Base-by-base conservation (phyloP, 352 stramenopile species). In the Globisporangium emineosum region DNA sequence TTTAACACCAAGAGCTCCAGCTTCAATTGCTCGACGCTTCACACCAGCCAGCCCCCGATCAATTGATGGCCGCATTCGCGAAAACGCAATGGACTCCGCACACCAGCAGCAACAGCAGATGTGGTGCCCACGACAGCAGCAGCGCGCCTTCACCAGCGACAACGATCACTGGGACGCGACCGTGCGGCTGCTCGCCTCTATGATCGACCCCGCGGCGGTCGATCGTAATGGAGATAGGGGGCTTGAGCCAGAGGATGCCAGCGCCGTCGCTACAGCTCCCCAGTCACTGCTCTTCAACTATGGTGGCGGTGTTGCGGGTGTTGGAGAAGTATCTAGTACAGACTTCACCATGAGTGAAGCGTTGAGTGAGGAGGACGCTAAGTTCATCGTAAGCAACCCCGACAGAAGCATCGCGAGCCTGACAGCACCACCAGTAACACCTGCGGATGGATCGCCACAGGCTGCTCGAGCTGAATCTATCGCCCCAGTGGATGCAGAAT, bases 141-240 rank as follows among this genome's bases (percentile, higher is more conserved):
- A 40, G 9, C 37, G 21, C 23, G 10, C 7, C 55, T 13, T 1
- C 35, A 7, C 29, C 13, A 30, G 21, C 1, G 40, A 45, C 42
- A 47, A n/a, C 35, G 59, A 59, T 23, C 21, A 53, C 23, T 65
- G 59, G 59, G 37, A 35, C 59, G 51, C 35, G 12, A 65, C 50
- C 3, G 37, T 50, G 17, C 60, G 33, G 35, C 50, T 65, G 17
- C 60, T 65, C 35, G 37, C 60, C 23, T 51, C 33, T 35, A 23
- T n/a, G 23, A 30, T 17, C 12, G 15, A 37, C 21, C 21, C 47
- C 13, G 47, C 8, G 25, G 7, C 25, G 4, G n/a, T 54, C 13
- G 47, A 53, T 25, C 49, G 9, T n/a, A n/a, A 53, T 19, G 25
- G 5, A 2, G 27, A 25, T 17, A 42, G 8, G 27, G 13, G 15